Percentiles rank a stretch among this genome's conserved stretches.
phyloP scores from a whole-genome alignment of 208 protist genomes.

The Zelonia costaricensis region DNA sequence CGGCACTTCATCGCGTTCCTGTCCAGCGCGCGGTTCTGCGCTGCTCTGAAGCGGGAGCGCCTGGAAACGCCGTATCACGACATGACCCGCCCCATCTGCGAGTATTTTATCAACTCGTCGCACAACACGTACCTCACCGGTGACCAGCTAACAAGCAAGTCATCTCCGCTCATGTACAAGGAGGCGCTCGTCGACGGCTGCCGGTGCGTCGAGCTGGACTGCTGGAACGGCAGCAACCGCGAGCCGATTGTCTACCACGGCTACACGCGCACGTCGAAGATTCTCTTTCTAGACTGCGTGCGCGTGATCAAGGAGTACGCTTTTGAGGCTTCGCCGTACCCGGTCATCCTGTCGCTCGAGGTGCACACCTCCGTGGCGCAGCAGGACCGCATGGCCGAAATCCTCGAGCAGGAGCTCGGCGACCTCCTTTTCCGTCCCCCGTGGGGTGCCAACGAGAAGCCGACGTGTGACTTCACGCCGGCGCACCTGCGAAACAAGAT shows the following conservation, averaged over 20 bases:
- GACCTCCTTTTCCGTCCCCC: constrained; percentile 47
- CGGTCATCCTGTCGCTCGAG: constrained; percentile 83
- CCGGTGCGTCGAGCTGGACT: constrained; percentile 86
- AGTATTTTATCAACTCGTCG: constrained; percentile 92
- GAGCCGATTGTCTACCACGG: constrained; percentile 87
- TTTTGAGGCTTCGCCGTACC: constrained; percentile 66
- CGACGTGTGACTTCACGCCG: constrained; percentile 51
- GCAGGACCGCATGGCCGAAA: constrained; percentile 72
- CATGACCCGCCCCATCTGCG: constrained; percentile 54
- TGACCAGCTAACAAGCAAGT: constrained; percentile 87
- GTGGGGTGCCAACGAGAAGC: constrained; percentile 37
- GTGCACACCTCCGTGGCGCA: constrained; percentile 70
- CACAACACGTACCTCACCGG: constrained; percentile 97
- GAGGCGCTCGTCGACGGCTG: constrained; percentile 69
- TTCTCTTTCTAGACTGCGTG: constrained; percentile 65
- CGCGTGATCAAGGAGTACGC: constrained; percentile 63
- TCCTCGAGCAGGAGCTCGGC: constrained; percentile 58
- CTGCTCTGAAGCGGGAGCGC: constrained; percentile 23
- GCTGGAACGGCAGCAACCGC: constrained; percentile 68
- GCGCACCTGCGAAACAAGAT: constrained; percentile 55
- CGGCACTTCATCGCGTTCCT: constrained; percentile 42
- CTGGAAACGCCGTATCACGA: constrained; percentile 39
- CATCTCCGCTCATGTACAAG: constrained; percentile 62
- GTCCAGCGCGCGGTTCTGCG: constrained; percentile 25
- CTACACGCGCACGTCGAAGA: constrained; percentile 75